Percentiles rank a stretch among this genome's conserved stretches.
phyloP scores from a whole-genome alignment of 192 early-diverging fungal species.

The Gaertneriomyces sp. region DNA sequence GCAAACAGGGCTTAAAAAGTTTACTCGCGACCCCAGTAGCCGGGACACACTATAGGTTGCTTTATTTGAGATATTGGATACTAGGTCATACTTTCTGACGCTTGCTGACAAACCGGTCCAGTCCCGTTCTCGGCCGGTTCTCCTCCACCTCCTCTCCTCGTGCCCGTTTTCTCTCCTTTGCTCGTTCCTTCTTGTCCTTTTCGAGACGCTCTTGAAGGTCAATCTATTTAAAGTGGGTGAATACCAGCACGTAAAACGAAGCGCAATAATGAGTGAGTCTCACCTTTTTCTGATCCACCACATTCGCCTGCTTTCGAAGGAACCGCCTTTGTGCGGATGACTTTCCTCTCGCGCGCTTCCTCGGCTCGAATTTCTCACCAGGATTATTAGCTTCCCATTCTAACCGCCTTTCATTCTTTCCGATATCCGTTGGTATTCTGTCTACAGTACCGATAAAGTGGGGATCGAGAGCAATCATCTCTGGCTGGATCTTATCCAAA shows the following conservation, averaged over 20 bases:
- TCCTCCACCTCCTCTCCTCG: constrained; percentile 39
- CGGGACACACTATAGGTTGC: no score
- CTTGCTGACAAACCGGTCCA: constrained; percentile 57
- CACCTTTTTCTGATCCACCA: constrained; percentile 73
- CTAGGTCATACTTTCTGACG: no score
- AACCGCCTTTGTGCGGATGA: constrained; percentile 73
- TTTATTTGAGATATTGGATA: no score
- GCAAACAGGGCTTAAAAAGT: no score
- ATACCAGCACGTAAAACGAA: no score
- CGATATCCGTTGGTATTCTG: constrained; percentile 56
- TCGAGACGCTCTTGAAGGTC: constrained; percentile 51
- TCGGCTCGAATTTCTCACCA: constrained; percentile 50
- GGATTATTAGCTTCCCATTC: constrained; percentile 57
- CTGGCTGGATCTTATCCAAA: constrained; percentile 91
- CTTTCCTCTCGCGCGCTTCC: constrained; percentile 64
- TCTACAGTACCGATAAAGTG: constrained; percentile 77
- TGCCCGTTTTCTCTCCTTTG: constrained; percentile 46
- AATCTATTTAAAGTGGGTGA: constrained; percentile 17
- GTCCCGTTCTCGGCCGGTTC: constrained; percentile 51
- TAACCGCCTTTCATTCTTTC: constrained; percentile 54
- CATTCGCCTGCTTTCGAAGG: constrained; percentile 73
- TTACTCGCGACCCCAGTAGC: no score
- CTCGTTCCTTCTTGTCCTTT: constrained; percentile 52
- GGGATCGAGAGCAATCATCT: constrained; percentile 87
- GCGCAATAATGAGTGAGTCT: constrained; percentile 4